Base-by-base conservation (phyloP, 169 alveolate genomes). In the Plasmodium inui region DNA sequence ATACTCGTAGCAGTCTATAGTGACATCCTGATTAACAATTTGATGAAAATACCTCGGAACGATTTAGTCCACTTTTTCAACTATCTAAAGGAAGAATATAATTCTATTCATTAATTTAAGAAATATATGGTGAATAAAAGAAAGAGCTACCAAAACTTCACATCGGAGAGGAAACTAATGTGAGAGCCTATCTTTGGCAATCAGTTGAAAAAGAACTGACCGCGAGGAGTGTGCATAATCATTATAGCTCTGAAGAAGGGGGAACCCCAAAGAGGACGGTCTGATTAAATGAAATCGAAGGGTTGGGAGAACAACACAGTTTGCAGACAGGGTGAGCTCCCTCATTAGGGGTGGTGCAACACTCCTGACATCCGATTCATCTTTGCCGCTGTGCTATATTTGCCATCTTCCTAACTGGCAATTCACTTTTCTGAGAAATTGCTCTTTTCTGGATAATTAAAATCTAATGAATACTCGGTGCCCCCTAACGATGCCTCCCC, bases 1-100 rank as follows among this genome's bases (percentile, higher is more conserved):
- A 80, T 39, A 44, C 30, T 80, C 22, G 61, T 80, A 74, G 86
- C 50, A 80, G 55, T 80, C n/a, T n/a, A 44, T 39, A 80, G 71
- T 34, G 30, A 80, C 55, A 80, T 80, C 37, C 86, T 80, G 44
- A 37, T 7, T 28, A 44, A 39, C 37, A 80, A 41, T 39, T 80
- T 80, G 55, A 80, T 22, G 71, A 80, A 80, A 80, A 34, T 80
- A 74, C 73, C 39, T 80, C 28, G 12, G 14, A 46, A n/a, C 26
- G 86, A 80, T 41, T 17, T 22, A 41, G 86, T 14, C n/a, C 26
- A 80, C 55, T 80, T 80, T 80, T 30, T 8, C 22, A 32, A 22
- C 12, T 80, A 41, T 80, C 34, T 34, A 41, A 1, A 39, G 28
- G 14, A 37, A 7, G 73, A 80, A 5, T 46, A 30, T 9, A 14